Conservation (phyloP, 2,329 filamentous ascomycete species). For the Raffaelea arxii region DNA sequence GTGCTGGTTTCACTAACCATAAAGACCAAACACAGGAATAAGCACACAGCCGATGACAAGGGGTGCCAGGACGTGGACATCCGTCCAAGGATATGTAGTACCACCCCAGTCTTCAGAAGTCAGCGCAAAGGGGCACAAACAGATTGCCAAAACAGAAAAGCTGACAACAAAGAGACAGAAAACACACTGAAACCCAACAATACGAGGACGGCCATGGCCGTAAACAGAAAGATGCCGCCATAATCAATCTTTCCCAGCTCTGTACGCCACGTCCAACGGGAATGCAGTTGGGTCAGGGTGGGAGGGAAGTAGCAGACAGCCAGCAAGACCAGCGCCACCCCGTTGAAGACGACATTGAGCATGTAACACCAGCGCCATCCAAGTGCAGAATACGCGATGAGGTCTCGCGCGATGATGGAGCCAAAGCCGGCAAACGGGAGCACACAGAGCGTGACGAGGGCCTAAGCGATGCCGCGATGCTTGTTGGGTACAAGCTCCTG, state of each 20-base stretch:
- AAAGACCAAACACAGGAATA: not conserved
- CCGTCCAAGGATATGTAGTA: constrained; percentile 27
- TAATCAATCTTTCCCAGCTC: constrained; percentile 32
- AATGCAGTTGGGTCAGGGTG: constrained; percentile 29
- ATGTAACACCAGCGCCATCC: constrained; percentile 40
- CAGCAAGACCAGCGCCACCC: constrained; percentile 26
- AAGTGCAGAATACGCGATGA: constrained; percentile 27
- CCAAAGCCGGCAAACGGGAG: constrained; percentile 30
- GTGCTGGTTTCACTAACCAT: not conserved
- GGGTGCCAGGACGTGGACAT: constrained; percentile 21
- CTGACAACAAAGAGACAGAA: constrained; percentile 20
- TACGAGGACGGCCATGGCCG: constrained; percentile 20
- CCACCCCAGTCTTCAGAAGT: constrained; percentile 28
- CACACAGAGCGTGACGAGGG: constrained; percentile 25
- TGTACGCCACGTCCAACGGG: constrained; percentile 21
- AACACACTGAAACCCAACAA: not conserved
- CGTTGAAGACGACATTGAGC: constrained; percentile 31
- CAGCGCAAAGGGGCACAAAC: too few relatives aligned
- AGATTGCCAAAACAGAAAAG: too few relatives aligned
- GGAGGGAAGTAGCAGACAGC: constrained; percentile 36
- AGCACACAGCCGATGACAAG: constrained; percentile 24
- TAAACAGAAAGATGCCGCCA: constrained; percentile 30
- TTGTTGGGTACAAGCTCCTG: constrained; percentile 31
- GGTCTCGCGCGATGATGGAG: constrained; percentile 31
- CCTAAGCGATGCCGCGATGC: constrained; percentile 24